Evolutionary conservation across 768 basidiomycete genomes (phyloP).

Genomic region (Galerina sulciceps): DNA sequence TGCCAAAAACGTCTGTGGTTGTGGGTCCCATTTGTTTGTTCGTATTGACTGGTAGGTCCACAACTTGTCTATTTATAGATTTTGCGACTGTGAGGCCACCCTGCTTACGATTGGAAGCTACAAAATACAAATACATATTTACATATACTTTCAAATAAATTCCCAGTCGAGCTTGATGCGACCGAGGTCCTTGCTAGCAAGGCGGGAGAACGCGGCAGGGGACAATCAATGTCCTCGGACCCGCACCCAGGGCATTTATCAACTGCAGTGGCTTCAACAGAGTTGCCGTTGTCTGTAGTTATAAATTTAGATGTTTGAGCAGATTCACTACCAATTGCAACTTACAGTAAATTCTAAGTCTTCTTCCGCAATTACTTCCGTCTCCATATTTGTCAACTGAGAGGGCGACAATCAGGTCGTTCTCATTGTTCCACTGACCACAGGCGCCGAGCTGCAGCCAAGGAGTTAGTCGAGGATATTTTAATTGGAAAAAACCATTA

Average conservation of each 20-base stretch:
- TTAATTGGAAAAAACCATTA: constrained; percentile 6
- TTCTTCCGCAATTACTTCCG: constrained; percentile 24
- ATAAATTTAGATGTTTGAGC: background rate
- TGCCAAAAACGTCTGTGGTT: no score
- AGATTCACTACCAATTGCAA: background rate
- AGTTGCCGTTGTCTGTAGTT: background rate
- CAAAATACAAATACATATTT: background rate
- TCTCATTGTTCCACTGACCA: constrained; percentile 21
- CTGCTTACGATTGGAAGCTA: background rate
- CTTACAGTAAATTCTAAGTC: constrained; percentile 27
- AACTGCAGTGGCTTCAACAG: background rate
- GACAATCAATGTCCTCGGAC: background rate
- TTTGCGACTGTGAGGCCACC: background rate
- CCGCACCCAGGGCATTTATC: background rate
- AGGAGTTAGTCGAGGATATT: no score
- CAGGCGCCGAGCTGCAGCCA: constrained; percentile 25
- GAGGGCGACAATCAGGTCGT: constrained; percentile 29
- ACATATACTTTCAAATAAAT: background rate
- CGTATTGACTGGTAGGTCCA: no score
- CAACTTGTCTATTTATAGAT: background rate
- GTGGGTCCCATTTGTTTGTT: no score
- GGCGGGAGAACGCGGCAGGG: background rate
- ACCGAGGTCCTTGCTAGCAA: background rate
- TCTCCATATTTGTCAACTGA: constrained; percentile 20
- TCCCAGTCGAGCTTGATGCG: constrained; percentile 2